Percentiles rank a stretch among this genome's conserved stretches.
phyloP scores from a whole-genome alignment of 1,284 basidiomycete genomes.

The Marasmius oreades region DNA sequence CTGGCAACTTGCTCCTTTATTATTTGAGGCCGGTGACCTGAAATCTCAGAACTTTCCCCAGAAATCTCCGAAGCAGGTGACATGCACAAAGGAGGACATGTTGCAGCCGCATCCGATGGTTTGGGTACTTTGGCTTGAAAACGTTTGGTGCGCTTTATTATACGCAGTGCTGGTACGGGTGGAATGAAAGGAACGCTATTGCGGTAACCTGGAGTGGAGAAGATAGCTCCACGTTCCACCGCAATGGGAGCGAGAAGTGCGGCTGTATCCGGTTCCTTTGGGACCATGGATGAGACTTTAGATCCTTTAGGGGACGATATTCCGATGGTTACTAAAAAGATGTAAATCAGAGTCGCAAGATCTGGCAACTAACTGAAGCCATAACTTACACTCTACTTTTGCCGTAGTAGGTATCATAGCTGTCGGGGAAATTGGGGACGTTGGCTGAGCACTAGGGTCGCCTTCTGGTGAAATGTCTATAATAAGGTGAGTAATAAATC shows the following conservation, averaged over 20 bases:
- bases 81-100: background rate
- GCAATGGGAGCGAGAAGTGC: background rate
- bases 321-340: background rate
- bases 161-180: constrained; percentile 41
- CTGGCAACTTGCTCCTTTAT: background rate
- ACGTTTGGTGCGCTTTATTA: constrained; percentile 39
- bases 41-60: background rate
- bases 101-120: background rate
- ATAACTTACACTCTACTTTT: background rate
- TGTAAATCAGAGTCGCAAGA: background rate
- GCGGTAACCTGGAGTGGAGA: background rate
- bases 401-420: too few species aligned
- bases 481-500: background rate
- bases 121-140: background rate
- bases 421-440: background rate
- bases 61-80: background rate
- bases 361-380: background rate
- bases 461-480: background rate
- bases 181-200: background rate
- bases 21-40: background rate
- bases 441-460: background rate
- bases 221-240: background rate
- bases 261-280: background rate
- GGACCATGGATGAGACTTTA: background rate
- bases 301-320: background rate